Percentiles rank a stretch among this genome's conserved stretches.
Conservation (phyloP, 2,329 filamentous ascomycete genomes). For the Ophiocordyceps sinensis region DNA sequence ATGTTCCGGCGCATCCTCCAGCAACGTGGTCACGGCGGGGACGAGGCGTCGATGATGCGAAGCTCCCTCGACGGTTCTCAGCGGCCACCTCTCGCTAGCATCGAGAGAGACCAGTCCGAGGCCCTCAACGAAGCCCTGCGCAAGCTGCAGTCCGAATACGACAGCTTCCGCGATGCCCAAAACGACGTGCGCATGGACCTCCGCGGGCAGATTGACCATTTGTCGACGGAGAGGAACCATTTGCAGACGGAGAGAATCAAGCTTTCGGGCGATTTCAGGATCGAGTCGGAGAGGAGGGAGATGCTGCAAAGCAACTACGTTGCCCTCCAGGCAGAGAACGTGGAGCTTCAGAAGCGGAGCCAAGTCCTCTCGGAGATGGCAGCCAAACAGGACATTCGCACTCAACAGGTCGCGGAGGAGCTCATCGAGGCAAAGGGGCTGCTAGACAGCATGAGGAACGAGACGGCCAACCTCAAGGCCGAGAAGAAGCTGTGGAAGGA, state of each 20-base stretch:
- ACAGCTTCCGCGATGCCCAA: conserved; percentile 77
- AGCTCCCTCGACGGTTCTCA: conserved; percentile 48
- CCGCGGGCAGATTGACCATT: conserved; percentile 68
- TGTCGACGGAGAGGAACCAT: conserved; percentile 69
- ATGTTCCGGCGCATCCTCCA: conserved; percentile 94
- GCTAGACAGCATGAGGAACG: conserved; percentile 75
- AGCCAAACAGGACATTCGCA: conserved; percentile 78
- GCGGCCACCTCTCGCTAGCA: conserved; percentile 40
- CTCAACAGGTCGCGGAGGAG: conserved; percentile 86
- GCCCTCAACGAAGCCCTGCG: conserved; percentile 63
- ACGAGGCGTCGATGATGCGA: conserved; percentile 56
- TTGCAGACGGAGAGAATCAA: conserved; percentile 73
- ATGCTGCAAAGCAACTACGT: conserved; percentile 82
- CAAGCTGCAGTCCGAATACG: conserved; percentile 80
- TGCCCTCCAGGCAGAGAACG: conserved; percentile 72
- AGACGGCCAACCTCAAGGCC: conserved; percentile 83
- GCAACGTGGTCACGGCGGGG: conserved; percentile 45
- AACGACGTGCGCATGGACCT: conserved; percentile 67
- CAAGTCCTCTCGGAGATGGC: conserved; percentile 65
- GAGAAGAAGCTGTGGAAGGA: conserved; percentile 92
- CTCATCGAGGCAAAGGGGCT: conserved; percentile 73
- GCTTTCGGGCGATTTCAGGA: conserved; percentile 63
- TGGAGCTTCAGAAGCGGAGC: conserved; percentile 71
- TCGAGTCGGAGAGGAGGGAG: conserved; percentile 72
- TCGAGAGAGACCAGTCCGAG: conserved; percentile 44